These are phyloP conservation scores for Penicillium sp. DNA, from an alignment of 2,329 filamentous ascomycete genomes.

Conservation along the genomic window DNA sequence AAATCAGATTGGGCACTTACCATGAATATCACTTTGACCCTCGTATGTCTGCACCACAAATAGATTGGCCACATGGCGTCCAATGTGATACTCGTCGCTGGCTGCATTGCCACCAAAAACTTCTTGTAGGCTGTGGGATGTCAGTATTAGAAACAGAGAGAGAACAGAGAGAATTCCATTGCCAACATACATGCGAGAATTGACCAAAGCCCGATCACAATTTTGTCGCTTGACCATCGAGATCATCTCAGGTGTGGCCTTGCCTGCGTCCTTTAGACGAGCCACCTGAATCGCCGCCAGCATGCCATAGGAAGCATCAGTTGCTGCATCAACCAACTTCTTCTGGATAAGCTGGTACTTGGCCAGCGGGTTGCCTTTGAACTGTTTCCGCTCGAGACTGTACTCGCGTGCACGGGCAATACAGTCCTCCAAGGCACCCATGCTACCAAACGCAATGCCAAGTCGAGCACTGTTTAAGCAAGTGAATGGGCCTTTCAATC, in stretches of 20 bases:
- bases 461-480: constrained; percentile 91
- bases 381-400: constrained; percentile 88
- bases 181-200: constrained; percentile 58
- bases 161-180: not conserved
- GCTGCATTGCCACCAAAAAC: constrained; percentile 98
- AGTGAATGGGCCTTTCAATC: constrained; percentile 80
- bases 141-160: not conserved
- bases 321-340: constrained; percentile 88
- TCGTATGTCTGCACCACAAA: constrained; percentile 98
- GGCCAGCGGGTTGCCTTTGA: constrained; percentile 89
- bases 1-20: constrained; percentile 50
- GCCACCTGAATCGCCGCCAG: constrained; percentile 86
- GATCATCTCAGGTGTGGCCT: constrained; percentile 90
- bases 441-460: constrained; percentile 88
- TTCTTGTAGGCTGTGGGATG: constrained; percentile 65
- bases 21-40: constrained; percentile 95
- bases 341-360: constrained; percentile 97
- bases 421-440: constrained; percentile 91
- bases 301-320: constrained; percentile 87
- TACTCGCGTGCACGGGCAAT: constrained; percentile 75
- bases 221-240: constrained; percentile 96
- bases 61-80: constrained; percentile 87
- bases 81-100: constrained; percentile 93
- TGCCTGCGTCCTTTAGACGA: constrained; percentile 84
- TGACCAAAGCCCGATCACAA: constrained; percentile 79